Conservation (phyloP, 768 basidiomycete species). For the Podaxis sp. region DNA sequence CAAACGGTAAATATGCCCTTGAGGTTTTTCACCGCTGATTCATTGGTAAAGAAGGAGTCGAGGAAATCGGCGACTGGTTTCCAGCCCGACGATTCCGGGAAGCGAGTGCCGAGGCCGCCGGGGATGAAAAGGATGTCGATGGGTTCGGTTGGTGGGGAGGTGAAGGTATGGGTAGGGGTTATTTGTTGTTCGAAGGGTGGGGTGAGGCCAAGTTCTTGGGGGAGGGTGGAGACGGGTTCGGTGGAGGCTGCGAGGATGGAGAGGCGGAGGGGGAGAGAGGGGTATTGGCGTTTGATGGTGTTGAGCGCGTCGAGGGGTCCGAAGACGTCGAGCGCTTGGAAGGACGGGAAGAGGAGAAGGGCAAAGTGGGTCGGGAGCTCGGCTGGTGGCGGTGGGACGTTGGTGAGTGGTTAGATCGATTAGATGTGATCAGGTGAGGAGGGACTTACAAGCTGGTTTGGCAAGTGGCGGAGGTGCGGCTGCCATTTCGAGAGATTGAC, state of each 20-base stretch:
- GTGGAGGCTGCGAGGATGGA: constrained; percentile 29
- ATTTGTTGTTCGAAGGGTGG: constrained; percentile 32
- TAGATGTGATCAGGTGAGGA: neutral
- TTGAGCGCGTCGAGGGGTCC: constrained; percentile 34
- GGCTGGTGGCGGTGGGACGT: constrained; percentile 6
- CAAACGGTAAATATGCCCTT: constrained; percentile 36
- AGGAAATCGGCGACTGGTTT: constrained; percentile 36
- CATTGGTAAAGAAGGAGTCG: neutral
- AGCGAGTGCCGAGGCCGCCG: constrained; percentile 27
- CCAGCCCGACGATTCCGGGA: constrained; percentile 19
- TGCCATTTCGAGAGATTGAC: neutral
- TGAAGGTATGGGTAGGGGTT: constrained; percentile 37
- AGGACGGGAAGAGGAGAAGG: constrained; percentile 27
- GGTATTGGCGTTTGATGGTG: constrained; percentile 24
- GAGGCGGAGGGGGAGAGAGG: constrained; percentile 22
- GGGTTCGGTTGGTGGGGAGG: constrained; percentile 7
- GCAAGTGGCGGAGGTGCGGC: constrained; percentile 7
- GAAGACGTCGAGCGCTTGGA: constrained; percentile 35
- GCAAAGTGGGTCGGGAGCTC: constrained; percentile 27
- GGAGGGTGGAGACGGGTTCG: constrained; percentile 31
- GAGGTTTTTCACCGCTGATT: neutral
- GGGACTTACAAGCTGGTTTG: constrained; percentile 12
- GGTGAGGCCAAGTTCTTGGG: constrained; percentile 1
- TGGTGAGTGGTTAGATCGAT: neutral
- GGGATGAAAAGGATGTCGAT: constrained; percentile 36